These are phyloP conservation scores for Phytophthora rubi DNA, from an alignment of 352 stramenopile species.

Conservation along the genomic window DNA sequence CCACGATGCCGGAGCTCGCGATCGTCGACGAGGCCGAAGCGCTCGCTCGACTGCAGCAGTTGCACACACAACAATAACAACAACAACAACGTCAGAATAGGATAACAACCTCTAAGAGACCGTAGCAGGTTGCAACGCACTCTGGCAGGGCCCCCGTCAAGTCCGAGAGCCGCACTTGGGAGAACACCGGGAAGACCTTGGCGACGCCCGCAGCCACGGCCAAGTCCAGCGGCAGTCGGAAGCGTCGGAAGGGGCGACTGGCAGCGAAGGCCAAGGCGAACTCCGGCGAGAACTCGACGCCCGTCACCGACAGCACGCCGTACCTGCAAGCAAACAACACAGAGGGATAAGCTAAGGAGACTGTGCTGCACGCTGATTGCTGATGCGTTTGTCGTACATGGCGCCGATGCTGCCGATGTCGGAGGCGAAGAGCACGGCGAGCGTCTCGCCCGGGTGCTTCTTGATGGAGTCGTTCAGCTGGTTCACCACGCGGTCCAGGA, in stretches of 20 bases:
- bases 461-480: slow-evolving; percentile 84
- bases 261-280: slow-evolving; percentile 87
- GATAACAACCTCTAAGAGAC: background rate
- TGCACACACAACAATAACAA: slow-evolving; percentile 9
- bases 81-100: background rate
- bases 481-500: slow-evolving; percentile 74
- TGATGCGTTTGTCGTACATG: slow-evolving; percentile 49
- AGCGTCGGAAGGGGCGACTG: slow-evolving; percentile 81
- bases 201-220: slow-evolving; percentile 67
- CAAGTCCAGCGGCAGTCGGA: slow-evolving; percentile 82
- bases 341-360: background rate
- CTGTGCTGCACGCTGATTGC: too few species aligned
- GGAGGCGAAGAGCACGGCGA: slow-evolving; percentile 79
- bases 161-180: slow-evolving; percentile 73
- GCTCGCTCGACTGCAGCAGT: slow-evolving; percentile 29
- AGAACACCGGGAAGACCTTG: slow-evolving; percentile 77
- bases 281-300: slow-evolving; percentile 81
- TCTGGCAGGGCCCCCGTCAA: slow-evolving; percentile 61
- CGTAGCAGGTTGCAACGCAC: slow-evolving; percentile 34
- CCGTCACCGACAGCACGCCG: slow-evolving; percentile 63
- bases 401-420: slow-evolving; percentile 84
- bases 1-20: slow-evolving; percentile 46
- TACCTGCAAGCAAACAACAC: background rate
- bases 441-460: slow-evolving; percentile 72
- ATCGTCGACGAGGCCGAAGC: slow-evolving; percentile 14